Evolutionary conservation across 2,329 filamentous ascomycete species (phyloP).

Genomic region (Nemania sp.): DNA sequence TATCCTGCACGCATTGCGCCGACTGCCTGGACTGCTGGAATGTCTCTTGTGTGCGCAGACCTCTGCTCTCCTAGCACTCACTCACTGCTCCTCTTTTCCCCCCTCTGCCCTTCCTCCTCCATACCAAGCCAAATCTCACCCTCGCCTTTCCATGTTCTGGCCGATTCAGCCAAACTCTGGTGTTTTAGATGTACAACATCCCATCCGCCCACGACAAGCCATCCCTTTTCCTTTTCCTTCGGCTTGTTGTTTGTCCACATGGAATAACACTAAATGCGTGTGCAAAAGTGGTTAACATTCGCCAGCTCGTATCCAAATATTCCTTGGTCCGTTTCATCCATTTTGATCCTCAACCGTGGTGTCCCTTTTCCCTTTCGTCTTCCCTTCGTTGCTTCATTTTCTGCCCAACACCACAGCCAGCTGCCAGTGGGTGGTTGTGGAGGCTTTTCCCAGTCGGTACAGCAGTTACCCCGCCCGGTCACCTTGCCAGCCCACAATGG

Average conservation of each 20-base stretch:
- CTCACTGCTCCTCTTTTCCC: constrained; percentile 32
- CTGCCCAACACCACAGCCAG: constrained; percentile 21
- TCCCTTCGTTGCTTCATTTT: constrained; percentile 8
- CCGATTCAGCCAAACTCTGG: constrained; percentile 34
- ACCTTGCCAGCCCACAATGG: constrained; percentile 25
- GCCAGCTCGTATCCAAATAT: constrained; percentile 8
- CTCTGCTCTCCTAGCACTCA: constrained; percentile 30
- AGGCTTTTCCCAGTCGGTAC: constrained; percentile 32
- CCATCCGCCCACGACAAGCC: constrained; percentile 7
- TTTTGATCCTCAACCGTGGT: constrained; percentile 6
- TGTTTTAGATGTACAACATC: constrained; percentile 35
- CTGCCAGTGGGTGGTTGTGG: constrained; percentile 31
- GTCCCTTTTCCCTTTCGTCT: constrained; percentile 1
- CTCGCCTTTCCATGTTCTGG: constrained; percentile 26
- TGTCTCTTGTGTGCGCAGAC: constrained; percentile 27
- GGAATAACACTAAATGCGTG: background rate
- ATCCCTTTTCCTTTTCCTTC: constrained; percentile 1
- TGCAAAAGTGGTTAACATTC: constrained; percentile 2
- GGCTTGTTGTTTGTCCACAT: constrained; percentile 1
- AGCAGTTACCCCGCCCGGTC: constrained; percentile 31
- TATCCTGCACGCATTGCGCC: constrained; percentile 5
- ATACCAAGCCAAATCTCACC: constrained; percentile 36
- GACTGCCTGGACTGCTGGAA: background rate
- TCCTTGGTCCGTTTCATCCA: background rate
- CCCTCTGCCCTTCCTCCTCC: constrained; percentile 24